Percentiles rank a stretch among this genome's conserved stretches.
These are phyloP conservation scores for Calonectria leucothoes DNA, from an alignment of 2,329 filamentous ascomycete genomes.

Conservation along the genomic window DNA sequence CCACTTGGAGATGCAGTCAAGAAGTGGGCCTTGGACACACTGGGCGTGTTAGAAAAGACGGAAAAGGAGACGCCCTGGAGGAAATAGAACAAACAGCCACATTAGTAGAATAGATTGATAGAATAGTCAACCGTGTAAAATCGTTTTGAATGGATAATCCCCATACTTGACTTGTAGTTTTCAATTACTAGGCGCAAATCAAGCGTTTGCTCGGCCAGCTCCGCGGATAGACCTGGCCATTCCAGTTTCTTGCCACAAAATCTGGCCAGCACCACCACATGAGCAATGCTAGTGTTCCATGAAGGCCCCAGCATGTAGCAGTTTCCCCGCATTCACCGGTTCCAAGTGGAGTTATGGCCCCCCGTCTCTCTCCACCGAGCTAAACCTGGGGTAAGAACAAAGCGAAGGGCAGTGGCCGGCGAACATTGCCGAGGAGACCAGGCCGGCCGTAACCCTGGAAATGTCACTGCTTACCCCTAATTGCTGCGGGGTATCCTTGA, in stretches of 20 bases:
- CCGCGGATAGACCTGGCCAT: neutral
- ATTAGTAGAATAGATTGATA: neutral
- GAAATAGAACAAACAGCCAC: neutral
- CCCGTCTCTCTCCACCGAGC: neutral
- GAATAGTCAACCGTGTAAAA: neutral
- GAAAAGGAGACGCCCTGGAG: slow-evolving; percentile 41
- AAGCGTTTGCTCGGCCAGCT: neutral
- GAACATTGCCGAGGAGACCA: neutral
- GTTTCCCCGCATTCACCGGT: slow-evolving; percentile 16
- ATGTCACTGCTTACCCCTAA: neutral
- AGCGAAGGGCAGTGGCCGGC: neutral
- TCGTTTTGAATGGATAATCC: neutral
- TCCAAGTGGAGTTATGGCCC: neutral
- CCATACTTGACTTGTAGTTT: neutral
- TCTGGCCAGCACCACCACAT: neutral
- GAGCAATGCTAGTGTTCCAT: neutral
- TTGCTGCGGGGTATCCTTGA: neutral
- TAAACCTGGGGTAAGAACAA: slow-evolving; percentile 14
- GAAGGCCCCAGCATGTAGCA: neutral
- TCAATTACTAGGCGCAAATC: neutral
- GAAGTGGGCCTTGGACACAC: slow-evolving; percentile 56
- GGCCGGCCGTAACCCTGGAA: slow-evolving; percentile 5
- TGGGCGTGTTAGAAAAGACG: slow-evolving; percentile 49
- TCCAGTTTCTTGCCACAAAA: neutral
- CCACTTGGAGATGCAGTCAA: slow-evolving; percentile 50